Percentiles rank a stretch among this genome's conserved stretches.
These are phyloP conservation scores for Chlorociboria aeruginascens DNA, from an alignment of 495 filamentous ascomycete species.

Conservation along the genomic window DNA sequence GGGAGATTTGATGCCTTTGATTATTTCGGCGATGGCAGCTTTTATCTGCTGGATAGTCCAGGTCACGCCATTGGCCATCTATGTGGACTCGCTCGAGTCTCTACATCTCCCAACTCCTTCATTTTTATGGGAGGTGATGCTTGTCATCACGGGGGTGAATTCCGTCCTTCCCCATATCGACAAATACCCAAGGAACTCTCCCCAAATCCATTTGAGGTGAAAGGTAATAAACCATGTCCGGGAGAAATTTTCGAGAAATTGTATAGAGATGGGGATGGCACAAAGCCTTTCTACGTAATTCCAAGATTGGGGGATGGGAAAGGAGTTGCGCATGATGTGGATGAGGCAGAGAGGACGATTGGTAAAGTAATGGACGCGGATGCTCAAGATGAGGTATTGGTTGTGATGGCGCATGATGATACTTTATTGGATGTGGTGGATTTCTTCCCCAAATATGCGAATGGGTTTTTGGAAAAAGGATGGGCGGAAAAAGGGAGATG, in stretches of 20 bases:
- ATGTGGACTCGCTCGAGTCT: constrained; percentile 34
- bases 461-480: constrained; percentile 26
- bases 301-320: constrained; percentile 15
- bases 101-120: constrained; percentile 28
- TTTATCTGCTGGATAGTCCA: constrained; percentile 39
- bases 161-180: constrained; percentile 31
- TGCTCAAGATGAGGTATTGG: constrained; percentile 33
- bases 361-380: constrained; percentile 32
- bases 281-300: constrained; percentile 27
- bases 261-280: constrained; percentile 19
- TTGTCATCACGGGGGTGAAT: constrained; percentile 34
- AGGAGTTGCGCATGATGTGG: constrained; percentile 15
- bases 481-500: constrained; percentile 6
- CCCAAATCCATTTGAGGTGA: constrained; percentile 21
- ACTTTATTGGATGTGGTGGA: constrained; percentile 27
- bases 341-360: constrained; percentile 25
- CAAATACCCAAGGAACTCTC: constrained; percentile 27
- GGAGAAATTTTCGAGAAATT: constrained; percentile 14
- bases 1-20: constrained; percentile 39
- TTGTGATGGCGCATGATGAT: constrained; percentile 39
- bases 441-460: constrained; percentile 33
- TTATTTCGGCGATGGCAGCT: constrained; percentile 43
- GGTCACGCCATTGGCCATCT: constrained; percentile 42
- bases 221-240: constrained; percentile 10
- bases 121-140: constrained; percentile 42